These are phyloP conservation scores for Tetrahymena elliotti DNA, from an alignment of 73 alveolate genomes.

Conservation along the genomic window DNA sequence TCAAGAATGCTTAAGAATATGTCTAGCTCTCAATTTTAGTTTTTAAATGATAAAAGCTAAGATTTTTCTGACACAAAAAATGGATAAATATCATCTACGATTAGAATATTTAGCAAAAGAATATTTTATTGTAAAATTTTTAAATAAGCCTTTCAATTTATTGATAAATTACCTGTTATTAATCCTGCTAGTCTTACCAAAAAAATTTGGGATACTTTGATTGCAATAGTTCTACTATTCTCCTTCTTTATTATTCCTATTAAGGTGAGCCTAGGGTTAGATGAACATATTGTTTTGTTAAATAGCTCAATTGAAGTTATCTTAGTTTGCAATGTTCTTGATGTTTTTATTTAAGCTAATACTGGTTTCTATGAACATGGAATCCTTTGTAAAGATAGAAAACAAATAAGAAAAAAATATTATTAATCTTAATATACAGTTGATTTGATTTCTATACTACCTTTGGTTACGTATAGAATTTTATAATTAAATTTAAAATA, in stretches of 20 bases:
- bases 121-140: too few species aligned
- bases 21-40: neutral
- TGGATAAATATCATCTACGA: neutral
- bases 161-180: neutral
- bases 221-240: neutral
- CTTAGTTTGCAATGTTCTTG: neutral
- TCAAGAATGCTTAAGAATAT: neutral
- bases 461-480: neutral
- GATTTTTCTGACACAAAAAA: neutral
- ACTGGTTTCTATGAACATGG: constrained; percentile 26
- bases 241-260: neutral
- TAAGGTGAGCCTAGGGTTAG: neutral
- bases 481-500: neutral
- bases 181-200: neutral
- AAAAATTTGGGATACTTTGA: neutral
- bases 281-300: neutral
- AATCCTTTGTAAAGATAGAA: neutral
- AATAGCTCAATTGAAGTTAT: neutral
- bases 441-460: neutral
- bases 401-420: neutral
- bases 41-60: neutral
- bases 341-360: neutral
- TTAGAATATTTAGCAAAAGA: too few species aligned
- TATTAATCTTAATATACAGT: neutral
- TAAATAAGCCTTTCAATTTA: neutral